A percentile compares a stretch with the other conserved stretches of the same genome.
phyloP scores from a whole-genome alignment of 768 basidiomycete genomes.

The Termitomyces sp. region DNA sequence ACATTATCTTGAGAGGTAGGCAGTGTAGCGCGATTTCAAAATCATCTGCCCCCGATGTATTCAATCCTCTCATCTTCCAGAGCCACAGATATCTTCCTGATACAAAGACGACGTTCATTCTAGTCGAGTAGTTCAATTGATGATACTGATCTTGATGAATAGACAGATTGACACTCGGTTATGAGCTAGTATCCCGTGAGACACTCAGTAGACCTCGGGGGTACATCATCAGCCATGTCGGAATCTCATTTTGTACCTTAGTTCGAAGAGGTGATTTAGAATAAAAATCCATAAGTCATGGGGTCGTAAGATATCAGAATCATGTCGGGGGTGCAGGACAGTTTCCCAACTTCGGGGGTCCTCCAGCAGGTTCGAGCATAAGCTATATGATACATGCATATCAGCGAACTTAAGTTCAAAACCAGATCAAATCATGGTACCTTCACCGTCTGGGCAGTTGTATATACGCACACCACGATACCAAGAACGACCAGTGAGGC shows the following conservation, averaged over 20 bases:
- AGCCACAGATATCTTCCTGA: not conserved
- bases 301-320: not conserved
- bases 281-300: too few relatives aligned
- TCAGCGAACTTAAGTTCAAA: not conserved
- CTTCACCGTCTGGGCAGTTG: constrained; percentile 74
- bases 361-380: not conserved
- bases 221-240: not conserved
- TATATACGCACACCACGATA: constrained; percentile 68
- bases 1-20: too few relatives aligned
- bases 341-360: not conserved
- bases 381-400: not conserved
- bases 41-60: too few relatives aligned
- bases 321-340: not conserved
- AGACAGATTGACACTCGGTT: not conserved
- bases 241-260: not conserved
- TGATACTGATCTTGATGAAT: not conserved
- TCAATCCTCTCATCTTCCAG: not conserved
- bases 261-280: not conserved
- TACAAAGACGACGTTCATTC: not conserved
- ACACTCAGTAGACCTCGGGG: not conserved
- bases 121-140: not conserved
- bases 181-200: not conserved
- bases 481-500: constrained; percentile 78
- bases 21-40: too few relatives aligned
- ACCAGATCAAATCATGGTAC: constrained; percentile 28